A percentile compares a stretch with the other conserved stretches of the same genome.
Evolutionary conservation across 1,139 yeast genomes (phyloP).

Genomic region (Nakaseomyces uthaithaninus): DNA sequence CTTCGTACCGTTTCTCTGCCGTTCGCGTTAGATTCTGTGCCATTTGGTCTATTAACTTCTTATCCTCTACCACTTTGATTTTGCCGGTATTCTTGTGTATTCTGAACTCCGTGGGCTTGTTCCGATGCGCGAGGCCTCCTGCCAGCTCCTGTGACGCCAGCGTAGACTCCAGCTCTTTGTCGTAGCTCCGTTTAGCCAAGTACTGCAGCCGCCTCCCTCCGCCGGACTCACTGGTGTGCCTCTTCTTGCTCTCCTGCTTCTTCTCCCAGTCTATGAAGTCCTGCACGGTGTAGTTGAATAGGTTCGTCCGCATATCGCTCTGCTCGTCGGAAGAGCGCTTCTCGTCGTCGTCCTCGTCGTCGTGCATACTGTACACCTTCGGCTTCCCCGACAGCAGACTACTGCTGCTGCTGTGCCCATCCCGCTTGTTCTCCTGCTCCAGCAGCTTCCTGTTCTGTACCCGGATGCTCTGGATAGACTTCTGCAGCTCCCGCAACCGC

Average conservation of each 20-base stretch:
- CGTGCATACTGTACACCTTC: constrained; percentile 26
- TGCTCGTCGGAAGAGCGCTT: constrained; percentile 5
- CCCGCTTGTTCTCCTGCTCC: constrained; percentile 33
- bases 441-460: constrained; percentile 36
- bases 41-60: constrained; percentile 19
- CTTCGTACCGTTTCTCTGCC: constrained; percentile 22
- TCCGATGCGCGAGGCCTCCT: constrained; percentile 27
- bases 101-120: constrained; percentile 17
- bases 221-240: constrained; percentile 37
- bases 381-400: constrained; percentile 28
- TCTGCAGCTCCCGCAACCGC: constrained; percentile 30
- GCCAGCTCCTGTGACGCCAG: constrained; percentile 9
- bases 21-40: constrained; percentile 21
- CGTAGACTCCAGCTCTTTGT: constrained; percentile 35
- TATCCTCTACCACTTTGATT: constrained; percentile 16
- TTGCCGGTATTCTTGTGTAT: constrained; percentile 13
- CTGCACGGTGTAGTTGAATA: constrained; percentile 57
- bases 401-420: constrained; percentile 29
- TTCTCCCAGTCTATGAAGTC: constrained; percentile 63
- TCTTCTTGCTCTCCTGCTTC: constrained; percentile 32
- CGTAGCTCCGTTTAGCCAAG: constrained; percentile 26
- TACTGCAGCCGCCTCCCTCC: constrained; percentile 21
- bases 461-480: constrained; percentile 35
- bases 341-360: constrained; percentile 31
- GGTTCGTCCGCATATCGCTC: constrained; percentile 36